Base-by-base conservation (phyloP, 345 rosid genomes). In the Linum tenue region DNA sequence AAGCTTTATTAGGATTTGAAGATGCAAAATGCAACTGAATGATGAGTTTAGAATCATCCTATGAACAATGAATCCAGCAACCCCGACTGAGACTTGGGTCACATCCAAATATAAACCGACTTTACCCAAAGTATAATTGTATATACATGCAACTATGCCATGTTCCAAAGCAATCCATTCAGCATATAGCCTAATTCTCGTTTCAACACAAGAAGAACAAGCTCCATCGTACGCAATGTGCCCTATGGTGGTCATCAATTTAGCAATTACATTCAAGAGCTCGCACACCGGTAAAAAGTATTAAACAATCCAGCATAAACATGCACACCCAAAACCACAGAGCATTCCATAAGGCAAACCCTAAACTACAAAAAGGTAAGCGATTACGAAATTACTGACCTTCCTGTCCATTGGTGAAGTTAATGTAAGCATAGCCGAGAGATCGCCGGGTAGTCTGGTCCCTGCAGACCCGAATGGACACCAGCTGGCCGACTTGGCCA, bases 391-490 rank as follows among this genome's bases (percentile, higher is more conserved):
- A 5, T 22, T 3, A 39, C 77, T 56, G 50, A 74, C 78, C 78
- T 40, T 74, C 78, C 39, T 66, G 74, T 11, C 67, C 56, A 37
- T 44, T 70, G 78, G 38, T 70, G 6, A 61, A 74, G 62, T 74
- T 74, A 4, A 74, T 74, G n/a, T 74, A 74, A 38, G 67, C 78
- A 41, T 61, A 61, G 43, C 64, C 64, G 64, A 61, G 64, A 5
- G 64, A 61, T 15, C 64, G 44, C n/a, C 64, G 48, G 1, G 64
- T 61, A 22, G 44, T 39, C 64, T 37, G 22, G 41, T 61, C 64
- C 43, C 50, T 14, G 41, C 64, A 61, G 35, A 61, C 43, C 48
- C 64, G 44, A 40, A 61, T 50, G 7, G 64, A 61, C 8, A 61
- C 64, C 16, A 61, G 22, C 64, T 39, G 64, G 16, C 48, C 64